phyloP scores from a whole-genome alignment of 345 rosid genomes.

The Litchi chinensis region DNA sequence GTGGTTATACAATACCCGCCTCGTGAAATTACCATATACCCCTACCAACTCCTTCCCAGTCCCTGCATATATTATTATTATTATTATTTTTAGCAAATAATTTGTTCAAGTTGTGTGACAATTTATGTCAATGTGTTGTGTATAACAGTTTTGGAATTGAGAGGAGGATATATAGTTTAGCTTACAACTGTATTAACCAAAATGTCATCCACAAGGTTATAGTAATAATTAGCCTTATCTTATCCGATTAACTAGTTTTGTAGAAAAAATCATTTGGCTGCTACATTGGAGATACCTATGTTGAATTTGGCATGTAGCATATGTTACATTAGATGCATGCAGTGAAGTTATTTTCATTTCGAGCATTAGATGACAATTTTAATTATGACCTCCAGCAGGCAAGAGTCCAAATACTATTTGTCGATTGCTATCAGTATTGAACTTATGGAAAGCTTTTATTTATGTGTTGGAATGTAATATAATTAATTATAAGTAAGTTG shows the following conservation, averaged over 20 bases:
- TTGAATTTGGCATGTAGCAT: neutral
- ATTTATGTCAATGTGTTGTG: too few relatives aligned
- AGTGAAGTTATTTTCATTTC: neutral
- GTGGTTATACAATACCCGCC: neutral
- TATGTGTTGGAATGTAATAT: neutral
- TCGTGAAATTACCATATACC: slow-evolving; percentile 18
- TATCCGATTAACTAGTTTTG: too few relatives aligned
- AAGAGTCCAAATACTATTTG: neutral
- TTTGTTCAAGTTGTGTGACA: too few relatives aligned
- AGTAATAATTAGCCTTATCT: too few relatives aligned
- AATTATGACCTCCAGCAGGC: neutral
- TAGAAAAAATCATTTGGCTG: too few relatives aligned
- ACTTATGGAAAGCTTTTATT: neutral
- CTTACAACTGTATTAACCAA: too few relatives aligned
- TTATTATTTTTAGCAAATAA: too few relatives aligned
- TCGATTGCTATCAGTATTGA: neutral
- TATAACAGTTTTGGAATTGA: too few relatives aligned
- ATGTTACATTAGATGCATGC: neutral
- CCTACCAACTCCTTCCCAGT: neutral
- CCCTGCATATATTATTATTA: too few relatives aligned
- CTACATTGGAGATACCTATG: neutral
- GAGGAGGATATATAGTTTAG: too few relatives aligned
- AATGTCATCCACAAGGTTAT: too few relatives aligned
- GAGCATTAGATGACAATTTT: neutral
- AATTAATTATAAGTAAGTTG: too few relatives aligned